Percentiles rank a stretch among this genome's conserved stretches.
phyloP scores from a whole-genome alignment of 768 basidiomycete genomes.

The Pisolithus microcarpus region DNA sequence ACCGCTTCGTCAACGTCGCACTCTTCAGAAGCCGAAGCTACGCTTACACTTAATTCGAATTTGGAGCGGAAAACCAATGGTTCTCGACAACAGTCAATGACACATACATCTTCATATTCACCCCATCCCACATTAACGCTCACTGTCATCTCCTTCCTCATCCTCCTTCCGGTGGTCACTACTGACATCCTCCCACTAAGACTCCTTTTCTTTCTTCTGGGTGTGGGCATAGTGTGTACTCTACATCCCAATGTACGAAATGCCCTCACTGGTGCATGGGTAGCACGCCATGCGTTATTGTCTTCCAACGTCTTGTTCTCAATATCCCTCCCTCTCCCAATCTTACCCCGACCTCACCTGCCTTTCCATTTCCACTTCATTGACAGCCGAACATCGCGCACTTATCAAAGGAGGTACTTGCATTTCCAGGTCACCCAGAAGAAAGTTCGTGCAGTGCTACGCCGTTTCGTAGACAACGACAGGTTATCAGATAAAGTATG shows the following conservation, averaged over 20 bases:
- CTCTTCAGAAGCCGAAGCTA: neutral
- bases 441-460: constrained; percentile 27
- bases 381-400: neutral
- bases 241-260: constrained; percentile 33
- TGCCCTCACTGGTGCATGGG: constrained; percentile 2
- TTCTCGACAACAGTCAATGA: neutral
- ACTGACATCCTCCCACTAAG: constrained; percentile 40
- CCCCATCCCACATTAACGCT: constrained; percentile 29
- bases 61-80: neutral
- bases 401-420: constrained; percentile 10
- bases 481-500: constrained; percentile 56
- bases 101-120: constrained; percentile 1
- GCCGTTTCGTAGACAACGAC: constrained; percentile 53
- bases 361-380: constrained; percentile 6
- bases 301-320: neutral
- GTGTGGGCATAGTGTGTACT: constrained; percentile 18
- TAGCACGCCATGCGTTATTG: neutral
- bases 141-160: constrained; percentile 37
- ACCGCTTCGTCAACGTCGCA: neutral
- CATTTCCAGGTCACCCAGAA: constrained; percentile 11
- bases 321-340: neutral
- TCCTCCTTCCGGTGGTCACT: constrained; percentile 37
- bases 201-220: constrained; percentile 32
- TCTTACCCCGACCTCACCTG: neutral
- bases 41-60: neutral